A percentile compares a stretch with the other conserved stretches of the same genome.
Conservation (phyloP, 306 rosid genomes). For the Cicer judaicum region DNA sequence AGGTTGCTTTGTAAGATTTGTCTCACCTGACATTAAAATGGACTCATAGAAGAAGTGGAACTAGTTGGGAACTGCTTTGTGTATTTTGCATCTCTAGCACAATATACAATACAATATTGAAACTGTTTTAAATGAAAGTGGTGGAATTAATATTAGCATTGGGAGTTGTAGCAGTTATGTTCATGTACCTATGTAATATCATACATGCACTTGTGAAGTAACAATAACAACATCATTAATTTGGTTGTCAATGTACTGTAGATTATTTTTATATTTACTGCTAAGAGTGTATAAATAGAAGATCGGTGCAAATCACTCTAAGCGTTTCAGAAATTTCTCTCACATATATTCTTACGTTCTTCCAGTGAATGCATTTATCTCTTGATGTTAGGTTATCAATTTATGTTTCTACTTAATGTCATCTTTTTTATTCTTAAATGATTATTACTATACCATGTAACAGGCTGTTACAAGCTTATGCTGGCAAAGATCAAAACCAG, state of each 20-base stretch:
- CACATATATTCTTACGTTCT: not conserved
- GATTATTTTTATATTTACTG: too few relatives aligned
- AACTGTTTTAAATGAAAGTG: too few relatives aligned
- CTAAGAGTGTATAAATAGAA: too few relatives aligned
- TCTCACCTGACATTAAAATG: conserved; percentile 18
- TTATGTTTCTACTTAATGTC: conserved; percentile 29
- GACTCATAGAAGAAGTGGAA: conserved; percentile 11
- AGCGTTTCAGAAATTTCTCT: not conserved
- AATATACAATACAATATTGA: too few relatives aligned
- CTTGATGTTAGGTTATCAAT: conserved; percentile 6
- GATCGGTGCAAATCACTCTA: too few relatives aligned
- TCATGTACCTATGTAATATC: too few relatives aligned
- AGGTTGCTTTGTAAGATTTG: conserved; percentile 8
- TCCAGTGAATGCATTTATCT: conserved; percentile 11
- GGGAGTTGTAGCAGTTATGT: too few relatives aligned
- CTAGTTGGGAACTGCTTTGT: conserved; percentile 17
- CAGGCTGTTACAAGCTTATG: conserved; percentile 97
- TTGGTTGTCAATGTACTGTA: too few relatives aligned
- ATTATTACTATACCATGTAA: conserved; percentile 46
- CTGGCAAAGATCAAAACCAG: conserved; percentile 99
- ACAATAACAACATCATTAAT: too few relatives aligned
- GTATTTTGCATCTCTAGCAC: conserved; percentile 3
- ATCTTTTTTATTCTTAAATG: conserved; percentile 45
- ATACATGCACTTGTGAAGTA: too few relatives aligned
- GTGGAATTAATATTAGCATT: too few relatives aligned